phyloP scores from a whole-genome alignment of 352 stramenopile genomes.

The Ophiocytium majus region DNA sequence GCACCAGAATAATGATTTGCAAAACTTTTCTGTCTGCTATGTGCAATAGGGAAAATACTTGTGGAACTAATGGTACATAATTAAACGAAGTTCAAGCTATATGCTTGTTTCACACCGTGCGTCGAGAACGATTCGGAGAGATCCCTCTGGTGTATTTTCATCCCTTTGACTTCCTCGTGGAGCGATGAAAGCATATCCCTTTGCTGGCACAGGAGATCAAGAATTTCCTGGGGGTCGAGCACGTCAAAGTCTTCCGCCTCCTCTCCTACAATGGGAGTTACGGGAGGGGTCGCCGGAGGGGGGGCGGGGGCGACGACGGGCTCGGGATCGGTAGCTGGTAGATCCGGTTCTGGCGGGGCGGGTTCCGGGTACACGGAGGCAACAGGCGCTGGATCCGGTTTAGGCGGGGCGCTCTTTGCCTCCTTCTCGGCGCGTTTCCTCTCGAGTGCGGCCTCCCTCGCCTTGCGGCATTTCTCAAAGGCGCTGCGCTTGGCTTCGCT shows the following conservation, averaged over 20 bases:
- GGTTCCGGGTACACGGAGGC: background rate
- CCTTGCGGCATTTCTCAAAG: background rate
- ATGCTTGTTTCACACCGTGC: background rate
- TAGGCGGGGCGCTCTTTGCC: background rate
- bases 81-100: background rate
- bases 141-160: background rate
- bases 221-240: background rate
- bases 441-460: background rate
- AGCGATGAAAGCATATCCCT: background rate
- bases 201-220: background rate
- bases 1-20: too few species aligned
- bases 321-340: background rate
- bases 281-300: background rate
- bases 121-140: background rate
- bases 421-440: background rate
- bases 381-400: background rate
- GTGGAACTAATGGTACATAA: too few species aligned
- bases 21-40: too few species aligned
- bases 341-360: background rate
- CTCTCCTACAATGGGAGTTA: background rate
- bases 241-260: background rate
- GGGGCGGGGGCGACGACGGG: background rate
- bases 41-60: too few species aligned
- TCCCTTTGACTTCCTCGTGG: background rate
- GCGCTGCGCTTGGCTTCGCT: background rate